Conservation (phyloP, 768 basidiomycete species). For the Mycena olivaceomarginata region DNA sequence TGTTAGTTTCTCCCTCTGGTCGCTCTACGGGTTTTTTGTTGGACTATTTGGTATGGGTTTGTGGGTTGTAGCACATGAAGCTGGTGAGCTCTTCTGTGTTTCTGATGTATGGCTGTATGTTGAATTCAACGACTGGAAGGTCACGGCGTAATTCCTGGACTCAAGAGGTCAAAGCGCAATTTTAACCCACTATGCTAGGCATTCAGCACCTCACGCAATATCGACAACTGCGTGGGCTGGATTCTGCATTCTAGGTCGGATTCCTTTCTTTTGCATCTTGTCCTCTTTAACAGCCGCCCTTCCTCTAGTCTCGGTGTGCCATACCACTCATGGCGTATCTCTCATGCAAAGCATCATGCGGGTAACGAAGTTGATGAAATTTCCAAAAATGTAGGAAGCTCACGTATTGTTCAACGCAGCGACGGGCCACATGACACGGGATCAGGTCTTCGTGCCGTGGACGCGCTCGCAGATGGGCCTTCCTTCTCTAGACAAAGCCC, state of each 20-base stretch:
- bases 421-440: conserved; percentile 94
- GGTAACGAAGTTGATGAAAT: too few relatives aligned
- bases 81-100: conserved; percentile 26
- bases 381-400: too few relatives aligned
- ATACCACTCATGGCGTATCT: conserved; percentile 96
- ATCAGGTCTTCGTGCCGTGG: conserved; percentile 96
- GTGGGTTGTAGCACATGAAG: conserved; percentile 63
- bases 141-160: too few relatives aligned
- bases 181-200: conserved; percentile 74
- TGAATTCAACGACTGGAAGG: too few relatives aligned
- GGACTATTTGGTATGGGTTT: conserved; percentile 95
- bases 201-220: conserved; percentile 91
- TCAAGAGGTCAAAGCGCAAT: too few relatives aligned
- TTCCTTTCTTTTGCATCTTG: not conserved
- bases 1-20: conserved; percentile 83
- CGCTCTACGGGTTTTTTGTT: conserved; percentile 86
- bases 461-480: conserved; percentile 85
- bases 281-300: conserved; percentile 31
- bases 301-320: conserved; percentile 89
- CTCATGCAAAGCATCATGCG: conserved; percentile 12
- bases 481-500: conserved; percentile 77
- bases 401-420: conserved; percentile 67
- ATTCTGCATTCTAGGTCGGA: conserved; percentile 91
- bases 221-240: conserved; percentile 97
- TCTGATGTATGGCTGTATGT: too few relatives aligned